Conservation (phyloP, 2,329 filamentous ascomycete genomes). For the Elsinoe necatrix region DNA sequence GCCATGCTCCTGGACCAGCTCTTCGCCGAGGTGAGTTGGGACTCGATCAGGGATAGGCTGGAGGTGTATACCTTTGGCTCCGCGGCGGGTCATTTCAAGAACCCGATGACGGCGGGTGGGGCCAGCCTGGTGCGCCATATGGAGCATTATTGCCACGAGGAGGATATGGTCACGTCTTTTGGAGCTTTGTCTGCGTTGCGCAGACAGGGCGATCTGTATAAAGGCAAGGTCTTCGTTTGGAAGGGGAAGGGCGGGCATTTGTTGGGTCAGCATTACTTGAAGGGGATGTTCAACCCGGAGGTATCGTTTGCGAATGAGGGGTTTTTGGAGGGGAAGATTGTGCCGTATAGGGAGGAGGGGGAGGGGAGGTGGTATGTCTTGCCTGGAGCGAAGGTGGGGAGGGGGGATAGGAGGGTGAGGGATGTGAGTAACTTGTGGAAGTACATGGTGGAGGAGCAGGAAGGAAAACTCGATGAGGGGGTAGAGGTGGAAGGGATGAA, state of each 20-base stretch:
- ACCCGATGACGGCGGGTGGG: constrained; percentile 29
- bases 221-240: constrained; percentile 42
- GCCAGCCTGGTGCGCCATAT: constrained; percentile 54
- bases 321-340: constrained; percentile 5
- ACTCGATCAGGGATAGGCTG: constrained; percentile 53
- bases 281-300: constrained; percentile 45
- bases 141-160: constrained; percentile 70
- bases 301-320: neutral
- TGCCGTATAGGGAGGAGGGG: neutral
- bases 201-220: constrained; percentile 42
- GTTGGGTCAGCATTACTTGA: constrained; percentile 52
- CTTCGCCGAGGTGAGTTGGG: constrained; percentile 59
- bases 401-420: neutral
- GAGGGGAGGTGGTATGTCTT: neutral
- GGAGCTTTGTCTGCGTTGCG: constrained; percentile 62
- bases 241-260: constrained; percentile 29
- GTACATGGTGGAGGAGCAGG: constrained; percentile 5
- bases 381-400: neutral
- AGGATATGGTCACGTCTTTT: constrained; percentile 66
- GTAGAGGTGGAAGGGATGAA: neutral
- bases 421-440: constrained; percentile 13
- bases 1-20: constrained; percentile 69
- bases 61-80: constrained; percentile 72
- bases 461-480: neutral
- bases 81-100: constrained; percentile 75